Evolutionary conservation across 2,329 filamentous ascomycete species (phyloP), one percentile per base, ranked within the genome.

Genomic region (Fusarium newnesense): DNA sequence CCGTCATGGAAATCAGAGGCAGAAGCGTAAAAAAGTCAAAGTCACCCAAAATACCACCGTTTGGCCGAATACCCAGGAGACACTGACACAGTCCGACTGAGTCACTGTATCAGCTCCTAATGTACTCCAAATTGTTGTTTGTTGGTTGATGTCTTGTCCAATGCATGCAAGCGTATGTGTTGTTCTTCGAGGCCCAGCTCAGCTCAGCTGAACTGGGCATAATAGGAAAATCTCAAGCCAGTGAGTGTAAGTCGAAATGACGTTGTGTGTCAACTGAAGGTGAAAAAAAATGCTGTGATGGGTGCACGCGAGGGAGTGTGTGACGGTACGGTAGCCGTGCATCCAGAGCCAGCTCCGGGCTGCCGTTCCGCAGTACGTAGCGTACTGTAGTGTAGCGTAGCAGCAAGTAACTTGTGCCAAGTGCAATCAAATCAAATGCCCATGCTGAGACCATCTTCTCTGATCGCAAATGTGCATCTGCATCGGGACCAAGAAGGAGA

Each of bases 301-400:
- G 46, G 59, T 64, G 67, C 61, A 67, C 70, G 62, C 56, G 70
- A 69, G 64, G 74, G 63, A 74, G 74, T 65, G 61, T 65, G 72
- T 63, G 34, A 60, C 60, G 49, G 58, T 61, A 58, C 60, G 47
- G 71, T 72, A 70, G 71, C 60, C 69, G 74, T 67, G 50, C 74
- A 64, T 70, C 68, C 72, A 75, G 62, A 74, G 74, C 74, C 72
- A 76, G 72, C 73, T 71, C 74, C 63, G 66, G 65, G 70, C 60
- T 75, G 64, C 67, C 64, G 59, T 76, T 65, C 70, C 74, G 66
- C 65, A 65, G 61, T 59, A 59, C 43, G 43, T 37, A 59, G 34
- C 43, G 50, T 39, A 54, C 49, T 52, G 30, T 36, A 52, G 49
- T 52, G 56, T 37, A 59, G 56, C 43, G 34, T 54, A 40, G 50